Conservation (phyloP, 1,139 yeast species). For the Lodderomyces theae region DNA sequence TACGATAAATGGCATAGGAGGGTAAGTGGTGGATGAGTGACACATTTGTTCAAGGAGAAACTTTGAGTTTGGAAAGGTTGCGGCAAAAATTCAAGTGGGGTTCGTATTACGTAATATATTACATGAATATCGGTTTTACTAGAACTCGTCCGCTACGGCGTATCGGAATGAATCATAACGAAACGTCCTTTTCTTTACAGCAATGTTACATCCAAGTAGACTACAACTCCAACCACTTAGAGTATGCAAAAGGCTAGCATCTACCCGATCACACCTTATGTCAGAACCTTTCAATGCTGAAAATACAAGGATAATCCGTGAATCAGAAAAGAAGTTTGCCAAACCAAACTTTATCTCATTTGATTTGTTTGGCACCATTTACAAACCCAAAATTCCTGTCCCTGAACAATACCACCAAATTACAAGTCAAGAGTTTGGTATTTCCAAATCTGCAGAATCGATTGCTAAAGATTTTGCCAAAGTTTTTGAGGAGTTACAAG, state of each 20-base stretch:
- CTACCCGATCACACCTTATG: constrained; percentile 15
- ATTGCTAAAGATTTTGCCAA: constrained; percentile 30
- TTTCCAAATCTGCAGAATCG: constrained; percentile 27
- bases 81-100: too few species aligned
- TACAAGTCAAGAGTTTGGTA: constrained; percentile 41
- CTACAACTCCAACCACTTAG: not conserved
- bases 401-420: constrained; percentile 50
- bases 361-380: constrained; percentile 67
- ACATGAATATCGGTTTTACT: too few species aligned
- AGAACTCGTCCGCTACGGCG: not conserved
- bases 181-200: not conserved
- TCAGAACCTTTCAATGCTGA: constrained; percentile 30
- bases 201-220: not conserved
- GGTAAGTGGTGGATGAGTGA: too few species aligned
- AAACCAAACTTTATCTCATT: constrained; percentile 55
- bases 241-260: not conserved
- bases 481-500: constrained; percentile 24
- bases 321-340: constrained; percentile 28
- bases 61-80: too few species aligned
- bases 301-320: constrained; percentile 27
- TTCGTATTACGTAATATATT: not conserved
- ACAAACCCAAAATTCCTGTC: constrained; percentile 55
- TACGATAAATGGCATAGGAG: too few species aligned
- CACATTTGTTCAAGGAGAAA: too few species aligned
- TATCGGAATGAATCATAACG: not conserved